Conservation (phyloP, 306 rosid genomes). For the Castanospermum australe region DNA sequence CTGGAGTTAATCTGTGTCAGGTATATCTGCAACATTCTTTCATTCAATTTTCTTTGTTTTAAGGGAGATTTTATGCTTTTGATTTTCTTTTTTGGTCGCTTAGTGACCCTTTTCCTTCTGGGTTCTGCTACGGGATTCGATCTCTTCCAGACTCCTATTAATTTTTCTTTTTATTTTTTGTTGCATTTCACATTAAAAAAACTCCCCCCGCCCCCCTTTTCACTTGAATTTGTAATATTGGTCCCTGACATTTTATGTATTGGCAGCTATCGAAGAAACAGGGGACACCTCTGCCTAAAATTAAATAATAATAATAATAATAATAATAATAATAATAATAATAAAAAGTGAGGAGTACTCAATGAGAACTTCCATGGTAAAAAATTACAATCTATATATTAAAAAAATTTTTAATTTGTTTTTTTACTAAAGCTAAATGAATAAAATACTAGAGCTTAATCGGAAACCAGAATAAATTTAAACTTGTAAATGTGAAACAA, state of each 20-base stretch:
- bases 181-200: neutral
- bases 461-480: neutral
- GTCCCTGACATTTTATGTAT: slow-evolving; percentile 10
- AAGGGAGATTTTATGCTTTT: neutral
- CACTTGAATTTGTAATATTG: neutral
- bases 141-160: neutral
- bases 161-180: neutral
- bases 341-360: neutral
- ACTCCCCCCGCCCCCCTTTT: neutral
- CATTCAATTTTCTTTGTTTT: slow-evolving; percentile 10
- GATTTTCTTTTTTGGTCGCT: neutral
- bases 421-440: neutral
- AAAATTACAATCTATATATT: neutral
- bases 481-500: neutral
- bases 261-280: slow-evolving; percentile 7
- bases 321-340: neutral
- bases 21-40: slow-evolving; percentile 49
- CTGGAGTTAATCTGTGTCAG: slow-evolving; percentile 72
- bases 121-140: neutral
- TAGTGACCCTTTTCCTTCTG: neutral
- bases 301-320: neutral
- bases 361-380: neutral
- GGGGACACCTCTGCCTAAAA: neutral
- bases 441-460: neutral
- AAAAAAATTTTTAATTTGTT: neutral